phyloP scores from a whole-genome alignment of 176 grass and related monocot genomes.

The Elymus sibiricus region DNA sequence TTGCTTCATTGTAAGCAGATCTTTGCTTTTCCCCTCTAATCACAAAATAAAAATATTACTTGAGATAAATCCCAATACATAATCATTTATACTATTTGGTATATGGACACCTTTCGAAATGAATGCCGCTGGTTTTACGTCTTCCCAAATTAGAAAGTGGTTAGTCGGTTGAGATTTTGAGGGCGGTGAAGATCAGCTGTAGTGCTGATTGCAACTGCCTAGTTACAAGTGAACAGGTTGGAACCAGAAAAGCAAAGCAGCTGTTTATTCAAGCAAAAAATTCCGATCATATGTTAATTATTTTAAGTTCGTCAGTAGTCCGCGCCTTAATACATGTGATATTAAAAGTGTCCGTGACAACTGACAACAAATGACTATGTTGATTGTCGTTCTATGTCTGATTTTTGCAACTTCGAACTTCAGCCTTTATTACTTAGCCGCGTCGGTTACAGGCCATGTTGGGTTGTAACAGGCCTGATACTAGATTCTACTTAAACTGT shows the following conservation, averaged over 20 bases:
- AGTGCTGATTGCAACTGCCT: neutral
- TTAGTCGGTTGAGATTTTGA: neutral
- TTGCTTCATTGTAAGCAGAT: slow-evolving; percentile 88
- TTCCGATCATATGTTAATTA: neutral
- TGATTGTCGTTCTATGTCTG: neutral
- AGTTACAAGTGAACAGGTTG: neutral
- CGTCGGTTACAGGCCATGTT: neutral
- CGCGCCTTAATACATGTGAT: neutral
- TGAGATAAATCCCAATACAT: neutral
- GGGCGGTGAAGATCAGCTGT: neutral
- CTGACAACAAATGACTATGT: neutral
- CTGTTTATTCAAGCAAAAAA: neutral
- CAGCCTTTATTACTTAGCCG: neutral
- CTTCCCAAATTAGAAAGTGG: neutral
- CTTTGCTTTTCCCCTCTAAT: slow-evolving; percentile 98
- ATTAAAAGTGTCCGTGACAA: neutral
- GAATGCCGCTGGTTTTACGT: neutral
- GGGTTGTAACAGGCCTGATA: neutral
- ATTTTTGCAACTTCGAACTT: neutral
- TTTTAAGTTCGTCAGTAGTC: neutral
- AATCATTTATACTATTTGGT: neutral
- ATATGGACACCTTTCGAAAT: neutral
- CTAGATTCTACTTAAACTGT: neutral
- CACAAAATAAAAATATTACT: neutral
- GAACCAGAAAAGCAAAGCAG: neutral